Base-by-base conservation (phyloP, 2,329 filamentous ascomycete species). In the Penicillium sp. region DNA sequence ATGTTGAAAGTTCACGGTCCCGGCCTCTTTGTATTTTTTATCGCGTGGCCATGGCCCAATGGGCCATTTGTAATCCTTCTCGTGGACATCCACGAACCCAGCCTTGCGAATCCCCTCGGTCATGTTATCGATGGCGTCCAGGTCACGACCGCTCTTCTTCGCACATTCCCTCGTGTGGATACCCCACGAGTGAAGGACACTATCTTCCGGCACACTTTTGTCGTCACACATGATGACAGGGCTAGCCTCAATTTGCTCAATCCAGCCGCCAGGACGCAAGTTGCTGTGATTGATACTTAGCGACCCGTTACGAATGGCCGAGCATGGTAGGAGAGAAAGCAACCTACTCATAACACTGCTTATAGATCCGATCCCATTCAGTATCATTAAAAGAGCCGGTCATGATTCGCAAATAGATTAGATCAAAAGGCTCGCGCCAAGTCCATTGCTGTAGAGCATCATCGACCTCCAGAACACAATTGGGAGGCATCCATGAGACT, bases 1-100 rank as follows among this genome's bases (percentile, higher is more conserved):
- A 18, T 69, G 65, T 24, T 62, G 59, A 29, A 51, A 51, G 28
- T 64, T 61, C 37, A 62, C 76, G 4, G 57, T 50, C 3, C 81
- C 82, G 1, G 84, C 65, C 48, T 70, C 61, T 33, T 71, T 70
- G 43, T 67, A 61, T 13, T 52, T 56, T 11, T 55, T 54, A 47
- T 73, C 65, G 37, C 60, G 66, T 1, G 67, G 62, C 71, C 69
- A 73, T 5, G 62, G 49, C 2, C 70, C 71, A 34, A 74, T 63
- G 2, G 68, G 67, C 29, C 68, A 63, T 52, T 68, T 66, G 45
- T 62, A 65, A 3, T 66, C 34, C n/a, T 71, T 60, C 21, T 70
- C 65, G 6, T 64, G 58, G 10, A 75, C 50, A 48, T 71, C 67
- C 16, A 65, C 66, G 34, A 75, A 75, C 2, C 72, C 71, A 2